A percentile compares a stretch with the other conserved stretches of the same genome.
These are phyloP conservation scores for Mycena kentingensis DNA, from an alignment of 768 basidiomycete genomes.

Conservation along the genomic window DNA sequence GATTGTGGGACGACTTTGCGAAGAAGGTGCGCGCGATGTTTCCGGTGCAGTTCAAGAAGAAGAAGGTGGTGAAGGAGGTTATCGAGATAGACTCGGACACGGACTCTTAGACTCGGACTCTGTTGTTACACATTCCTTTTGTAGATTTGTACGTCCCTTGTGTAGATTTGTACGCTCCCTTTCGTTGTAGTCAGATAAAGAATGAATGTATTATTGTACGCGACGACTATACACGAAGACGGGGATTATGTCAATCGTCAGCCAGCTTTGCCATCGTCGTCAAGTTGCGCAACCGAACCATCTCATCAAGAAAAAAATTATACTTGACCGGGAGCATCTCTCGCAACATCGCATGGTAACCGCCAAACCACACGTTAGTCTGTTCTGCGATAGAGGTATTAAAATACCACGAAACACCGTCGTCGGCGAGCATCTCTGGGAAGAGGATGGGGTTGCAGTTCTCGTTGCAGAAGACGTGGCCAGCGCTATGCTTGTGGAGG, in stretches of 20 bases:
- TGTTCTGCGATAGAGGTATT: slow-evolving; percentile 41
- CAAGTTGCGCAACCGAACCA: slow-evolving; percentile 35
- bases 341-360: slow-evolving; percentile 33
- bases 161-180: slow-evolving; percentile 34
- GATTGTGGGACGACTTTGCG: too few relatives aligned
- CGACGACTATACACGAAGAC: background rate
- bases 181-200: too few relatives aligned
- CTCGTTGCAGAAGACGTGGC: slow-evolving; percentile 14
- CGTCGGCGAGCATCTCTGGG: slow-evolving; percentile 14
- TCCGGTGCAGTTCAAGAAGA: too few relatives aligned
- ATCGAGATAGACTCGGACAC: too few relatives aligned
- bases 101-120: too few relatives aligned
- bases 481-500: slow-evolving; percentile 12
- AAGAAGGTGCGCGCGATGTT: too few relatives aligned
- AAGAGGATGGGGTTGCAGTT: slow-evolving; percentile 8
- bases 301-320: slow-evolving; percentile 42
- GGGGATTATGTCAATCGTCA: slow-evolving; percentile 22
- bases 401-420: slow-evolving; percentile 27
- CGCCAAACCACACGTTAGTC: slow-evolving; percentile 38
- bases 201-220: slow-evolving; percentile 39
- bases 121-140: too few relatives aligned
- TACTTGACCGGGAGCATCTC: slow-evolving; percentile 35
- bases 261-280: slow-evolving; percentile 22
- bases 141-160: too few relatives aligned
- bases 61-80: too few relatives aligned